These are phyloP conservation scores for Neonectria magnoliae DNA, from an alignment of 2,329 filamentous ascomycete species.

Conservation along the genomic window DNA sequence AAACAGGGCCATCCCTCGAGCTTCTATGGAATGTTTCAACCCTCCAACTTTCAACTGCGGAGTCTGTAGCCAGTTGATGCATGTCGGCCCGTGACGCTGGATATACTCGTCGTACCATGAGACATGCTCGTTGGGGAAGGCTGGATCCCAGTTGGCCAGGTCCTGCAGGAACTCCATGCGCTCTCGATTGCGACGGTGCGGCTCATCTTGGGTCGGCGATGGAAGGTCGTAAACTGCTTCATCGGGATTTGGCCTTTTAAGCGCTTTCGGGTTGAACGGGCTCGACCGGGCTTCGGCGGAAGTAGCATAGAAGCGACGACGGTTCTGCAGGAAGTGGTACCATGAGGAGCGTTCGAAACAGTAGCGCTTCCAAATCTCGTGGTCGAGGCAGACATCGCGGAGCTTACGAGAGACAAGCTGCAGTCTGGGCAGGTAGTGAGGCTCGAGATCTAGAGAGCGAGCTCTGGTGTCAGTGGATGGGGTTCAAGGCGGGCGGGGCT, in stretches of 20 bases:
- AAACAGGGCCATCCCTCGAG: constrained; percentile 78
- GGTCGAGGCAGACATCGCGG: constrained; percentile 75
- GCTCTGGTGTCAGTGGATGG: constrained; percentile 31
- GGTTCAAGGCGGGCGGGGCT: constrained; percentile 27
- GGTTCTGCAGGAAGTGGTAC: constrained; percentile 66
- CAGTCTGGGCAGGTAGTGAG: constrained; percentile 64
- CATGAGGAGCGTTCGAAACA: constrained; percentile 78
- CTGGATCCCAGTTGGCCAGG: constrained; percentile 85
- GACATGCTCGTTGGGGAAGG: constrained; percentile 74
- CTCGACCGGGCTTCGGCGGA: constrained; percentile 28
- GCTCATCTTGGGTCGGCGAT: constrained; percentile 40
- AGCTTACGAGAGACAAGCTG: constrained; percentile 76
- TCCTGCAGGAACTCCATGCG: constrained; percentile 56
- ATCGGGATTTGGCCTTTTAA: constrained; percentile 17
- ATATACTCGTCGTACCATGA: constrained; percentile 93
- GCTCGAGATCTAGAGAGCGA: constrained; percentile 47
- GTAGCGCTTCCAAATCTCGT: constrained; percentile 78
- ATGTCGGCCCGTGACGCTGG: constrained; percentile 79
- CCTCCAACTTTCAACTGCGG: constrained; percentile 58
- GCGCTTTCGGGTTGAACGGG: background rate
- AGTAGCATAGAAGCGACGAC: constrained; percentile 46
- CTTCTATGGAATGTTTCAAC: constrained; percentile 66
- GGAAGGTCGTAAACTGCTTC: constrained; percentile 14
- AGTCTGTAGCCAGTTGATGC: constrained; percentile 79
- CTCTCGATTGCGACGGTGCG: constrained; percentile 17